Conservation (phyloP, 2,329 filamentous ascomycete species). For the Aspergillus sp. region DNA sequence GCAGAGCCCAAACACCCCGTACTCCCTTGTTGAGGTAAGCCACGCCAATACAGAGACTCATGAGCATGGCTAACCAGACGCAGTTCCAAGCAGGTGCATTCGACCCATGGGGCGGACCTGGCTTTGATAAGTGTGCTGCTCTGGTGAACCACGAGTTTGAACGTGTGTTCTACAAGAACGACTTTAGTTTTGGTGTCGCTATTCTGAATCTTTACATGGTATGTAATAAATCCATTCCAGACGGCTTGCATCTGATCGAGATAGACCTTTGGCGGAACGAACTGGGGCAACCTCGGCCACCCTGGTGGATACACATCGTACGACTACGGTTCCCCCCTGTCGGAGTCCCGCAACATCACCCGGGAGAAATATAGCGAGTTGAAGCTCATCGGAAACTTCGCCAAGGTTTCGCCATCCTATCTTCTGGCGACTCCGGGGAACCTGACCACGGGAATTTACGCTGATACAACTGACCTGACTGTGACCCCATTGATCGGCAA, state of each 20-base stretch:
- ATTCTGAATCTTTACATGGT: slow-evolving; percentile 78
- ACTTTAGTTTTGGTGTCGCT: slow-evolving; percentile 63
- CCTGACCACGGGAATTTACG: slow-evolving; percentile 39
- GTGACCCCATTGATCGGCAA: slow-evolving; percentile 62
- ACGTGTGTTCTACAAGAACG: slow-evolving; percentile 77
- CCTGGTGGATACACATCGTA: slow-evolving; percentile 64
- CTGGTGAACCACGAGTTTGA: slow-evolving; percentile 73
- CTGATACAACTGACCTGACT: slow-evolving; percentile 56
- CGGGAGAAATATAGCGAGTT: slow-evolving; percentile 78
- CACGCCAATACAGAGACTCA: neutral
- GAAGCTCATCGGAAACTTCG: slow-evolving; percentile 73
- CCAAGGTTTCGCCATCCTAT: slow-evolving; percentile 70
- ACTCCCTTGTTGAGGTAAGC: slow-evolving; percentile 58
- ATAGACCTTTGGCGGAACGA: slow-evolving; percentile 71
- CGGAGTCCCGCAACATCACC: slow-evolving; percentile 65
- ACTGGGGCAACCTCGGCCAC: slow-evolving; percentile 78
- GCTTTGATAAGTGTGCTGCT: slow-evolving; percentile 65
- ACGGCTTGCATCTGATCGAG: neutral
- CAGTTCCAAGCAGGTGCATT: slow-evolving; percentile 70
- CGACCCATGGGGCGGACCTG: slow-evolving; percentile 71
- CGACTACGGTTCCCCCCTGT: slow-evolving; percentile 63
- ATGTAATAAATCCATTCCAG: slow-evolving; percentile 10
- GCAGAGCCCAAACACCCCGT: slow-evolving; percentile 66
- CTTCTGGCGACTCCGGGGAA: slow-evolving; percentile 58
- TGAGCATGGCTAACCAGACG: slow-evolving; percentile 11